Percentiles rank a stretch among this genome's conserved stretches.
Evolutionary conservation across 208 protist species (phyloP).

Genomic region (Trypanosoma boissoni): DNA sequence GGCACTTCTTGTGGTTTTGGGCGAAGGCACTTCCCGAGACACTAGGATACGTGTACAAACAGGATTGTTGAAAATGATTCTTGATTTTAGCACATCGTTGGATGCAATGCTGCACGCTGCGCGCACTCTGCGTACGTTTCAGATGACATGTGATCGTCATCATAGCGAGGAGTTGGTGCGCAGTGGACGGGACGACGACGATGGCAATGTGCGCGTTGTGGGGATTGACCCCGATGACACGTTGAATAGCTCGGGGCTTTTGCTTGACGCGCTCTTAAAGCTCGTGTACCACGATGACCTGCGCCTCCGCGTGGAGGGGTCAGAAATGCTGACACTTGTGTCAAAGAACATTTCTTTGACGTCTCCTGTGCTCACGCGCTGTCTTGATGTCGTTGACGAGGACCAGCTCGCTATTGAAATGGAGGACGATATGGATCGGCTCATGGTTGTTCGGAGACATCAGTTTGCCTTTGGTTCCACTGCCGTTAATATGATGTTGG

Average conservation of each 20-base stretch:
- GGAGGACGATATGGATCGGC: slow-evolving; percentile 30
- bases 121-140: slow-evolving; percentile 55
- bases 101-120: slow-evolving; percentile 51
- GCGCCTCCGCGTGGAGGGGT: slow-evolving; percentile 70
- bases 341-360: slow-evolving; percentile 73
- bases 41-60: slow-evolving; percentile 44
- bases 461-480: slow-evolving; percentile 73
- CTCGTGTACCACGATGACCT: slow-evolving; percentile 58
- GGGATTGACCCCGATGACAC: slow-evolving; percentile 8
- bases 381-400: slow-evolving; percentile 77
- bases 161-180: slow-evolving; percentile 18
- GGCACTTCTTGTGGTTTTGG: slow-evolving; percentile 63
- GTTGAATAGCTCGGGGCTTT: slow-evolving; percentile 22
- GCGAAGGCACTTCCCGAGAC: slow-evolving; percentile 53
- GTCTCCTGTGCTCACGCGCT: slow-evolving; percentile 52
- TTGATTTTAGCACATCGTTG: background rate
- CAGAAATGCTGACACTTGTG: slow-evolving; percentile 60
- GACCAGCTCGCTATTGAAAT: slow-evolving; percentile 49
- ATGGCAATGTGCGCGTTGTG: slow-evolving; percentile 14
- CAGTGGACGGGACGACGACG: slow-evolving; percentile 16
- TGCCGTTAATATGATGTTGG: slow-evolving; percentile 61
- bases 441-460: slow-evolving; percentile 46
- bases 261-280: slow-evolving; percentile 60
- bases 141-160: slow-evolving; percentile 56
- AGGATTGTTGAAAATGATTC: slow-evolving; percentile 57